Evolutionary conservation across 192 early-diverging fungal species (phyloP), one percentile per base, ranked within the genome.

Genomic region (Entophlyctis helioformis): DNA sequence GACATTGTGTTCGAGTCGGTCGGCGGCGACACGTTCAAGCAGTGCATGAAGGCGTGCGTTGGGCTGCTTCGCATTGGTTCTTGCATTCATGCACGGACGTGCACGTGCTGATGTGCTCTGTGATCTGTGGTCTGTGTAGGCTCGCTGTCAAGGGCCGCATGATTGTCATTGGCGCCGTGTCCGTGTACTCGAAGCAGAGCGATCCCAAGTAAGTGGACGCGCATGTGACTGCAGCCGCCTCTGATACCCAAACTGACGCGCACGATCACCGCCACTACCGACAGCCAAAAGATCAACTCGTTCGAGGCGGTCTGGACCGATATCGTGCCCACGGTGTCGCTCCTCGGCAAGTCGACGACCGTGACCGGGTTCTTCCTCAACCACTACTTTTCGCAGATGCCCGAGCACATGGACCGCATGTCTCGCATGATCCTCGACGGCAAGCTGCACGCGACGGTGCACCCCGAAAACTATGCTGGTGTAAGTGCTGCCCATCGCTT

Each of bases 1-100:
- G 69, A 78, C 46, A 64, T 78, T 38, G 64, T 78, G 1, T 78
- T 64, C 62, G 76, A 78, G 49, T 54, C 48, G 16, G 66, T 78
- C 15, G 76, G 76, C 28, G 76, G 76, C 7, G 44, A 72, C 29
- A 71, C 64, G 53, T 60, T 78, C 27, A 49, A 65, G 26, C 53
- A 51, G 19, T 64, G 66, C 26, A 44, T 70, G 21, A 51, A 46
- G 24, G 48, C 44, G 47, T 48, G 44, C 57, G 45, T 35, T 19
- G 50, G 19, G 52, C 15, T 19, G 23, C 26, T 4, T 13, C 13
- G 19, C 5, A 9, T 28, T 44, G 15, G 10, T 40, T n/a, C n/a
- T 21, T 40, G 39, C 5, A n/a, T 19, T 40, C 8, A 7, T n/a
- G 33, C 8, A 15, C 9, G 8, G 33, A 8, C 15, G 33, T 11